These are phyloP conservation scores for Pythium scleroteichum DNA, from an alignment of 352 stramenopile species.

Conservation along the genomic window DNA sequence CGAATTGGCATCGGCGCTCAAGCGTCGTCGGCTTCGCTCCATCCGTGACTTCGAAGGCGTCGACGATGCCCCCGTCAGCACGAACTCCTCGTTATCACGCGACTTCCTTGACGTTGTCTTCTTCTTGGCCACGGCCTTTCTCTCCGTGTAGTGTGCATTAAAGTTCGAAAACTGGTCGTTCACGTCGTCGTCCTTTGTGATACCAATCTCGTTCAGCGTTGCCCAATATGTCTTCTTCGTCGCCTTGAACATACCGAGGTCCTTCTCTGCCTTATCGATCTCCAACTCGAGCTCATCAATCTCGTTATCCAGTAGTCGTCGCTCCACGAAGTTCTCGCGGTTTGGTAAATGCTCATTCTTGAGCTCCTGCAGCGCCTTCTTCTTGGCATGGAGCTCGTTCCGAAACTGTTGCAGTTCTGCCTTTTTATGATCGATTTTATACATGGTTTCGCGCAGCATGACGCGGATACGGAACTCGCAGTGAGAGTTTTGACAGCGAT, in stretches of 20 bases:
- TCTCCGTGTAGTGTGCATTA: conserved; percentile 48
- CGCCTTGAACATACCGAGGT: conserved; percentile 39
- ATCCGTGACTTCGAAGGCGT: conserved; percentile 2
- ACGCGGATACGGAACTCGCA: conserved; percentile 76
- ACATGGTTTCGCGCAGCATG: conserved; percentile 70
- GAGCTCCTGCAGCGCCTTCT: conserved; percentile 30
- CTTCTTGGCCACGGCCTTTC: conserved; percentile 26
- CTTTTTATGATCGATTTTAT: conserved; percentile 72
- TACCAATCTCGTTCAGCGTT: conserved; percentile 68
- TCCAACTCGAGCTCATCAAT: conserved; percentile 67
- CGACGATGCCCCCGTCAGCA: neutral
- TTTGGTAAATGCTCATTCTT: conserved; percentile 41
- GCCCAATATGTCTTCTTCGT: conserved; percentile 62
- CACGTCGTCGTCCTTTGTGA: conserved; percentile 52
- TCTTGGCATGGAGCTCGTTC: conserved; percentile 41
- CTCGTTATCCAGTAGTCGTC: conserved; percentile 49
- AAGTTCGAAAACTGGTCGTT: conserved; percentile 57
- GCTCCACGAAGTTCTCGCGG: conserved; percentile 37
- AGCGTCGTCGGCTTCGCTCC: conserved; percentile 12
- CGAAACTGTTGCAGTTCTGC: conserved; percentile 41
- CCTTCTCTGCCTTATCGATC: conserved; percentile 48
- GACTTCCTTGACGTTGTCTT: conserved; percentile 25
- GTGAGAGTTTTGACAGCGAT: conserved; percentile 60
- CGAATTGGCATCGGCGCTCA: neutral
- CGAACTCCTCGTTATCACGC: conserved; percentile 27